Conservation (phyloP, 2,329 filamentous ascomycete genomes). For the Tolypocladium amazonense region DNA sequence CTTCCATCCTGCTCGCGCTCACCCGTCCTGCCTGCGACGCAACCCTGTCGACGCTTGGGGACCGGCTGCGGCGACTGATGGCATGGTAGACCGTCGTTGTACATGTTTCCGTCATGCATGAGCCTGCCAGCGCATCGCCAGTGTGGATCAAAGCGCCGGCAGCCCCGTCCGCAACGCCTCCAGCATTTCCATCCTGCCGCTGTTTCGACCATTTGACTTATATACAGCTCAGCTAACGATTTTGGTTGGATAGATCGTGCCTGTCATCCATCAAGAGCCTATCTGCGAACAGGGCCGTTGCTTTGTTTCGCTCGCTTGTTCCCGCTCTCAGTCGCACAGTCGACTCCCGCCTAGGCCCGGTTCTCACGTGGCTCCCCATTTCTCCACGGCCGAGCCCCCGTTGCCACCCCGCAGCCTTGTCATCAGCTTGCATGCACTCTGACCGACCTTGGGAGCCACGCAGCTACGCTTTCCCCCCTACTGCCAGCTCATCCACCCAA, state of each 20-base stretch:
- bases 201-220: constrained; percentile 14
- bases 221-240: constrained; percentile 22
- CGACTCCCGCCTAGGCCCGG: background rate
- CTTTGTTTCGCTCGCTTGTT: constrained; percentile 11
- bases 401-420: constrained; percentile 21
- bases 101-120: constrained; percentile 51
- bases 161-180: constrained; percentile 10
- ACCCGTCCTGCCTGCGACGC: background rate
- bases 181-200: constrained; percentile 10
- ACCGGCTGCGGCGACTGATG: constrained; percentile 6
- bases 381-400: constrained; percentile 19
- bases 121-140: constrained; percentile 26
- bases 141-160: constrained; percentile 18
- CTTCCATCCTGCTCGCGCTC: background rate
- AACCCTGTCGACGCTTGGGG: constrained; percentile 3
- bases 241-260: constrained; percentile 23
- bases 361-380: constrained; percentile 34
- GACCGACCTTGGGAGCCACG: constrained; percentile 41
- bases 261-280: constrained; percentile 13
- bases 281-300: constrained; percentile 11
- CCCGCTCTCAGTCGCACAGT: constrained; percentile 5
- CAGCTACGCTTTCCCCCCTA: constrained; percentile 30
- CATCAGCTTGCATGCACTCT: constrained; percentile 51
- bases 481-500: constrained; percentile 54
- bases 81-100: constrained; percentile 14